Evolutionary conservation across 306 rosid species (phyloP), one percentile per base, ranked within the genome.

Genomic region (Boehmeria nivea): DNA sequence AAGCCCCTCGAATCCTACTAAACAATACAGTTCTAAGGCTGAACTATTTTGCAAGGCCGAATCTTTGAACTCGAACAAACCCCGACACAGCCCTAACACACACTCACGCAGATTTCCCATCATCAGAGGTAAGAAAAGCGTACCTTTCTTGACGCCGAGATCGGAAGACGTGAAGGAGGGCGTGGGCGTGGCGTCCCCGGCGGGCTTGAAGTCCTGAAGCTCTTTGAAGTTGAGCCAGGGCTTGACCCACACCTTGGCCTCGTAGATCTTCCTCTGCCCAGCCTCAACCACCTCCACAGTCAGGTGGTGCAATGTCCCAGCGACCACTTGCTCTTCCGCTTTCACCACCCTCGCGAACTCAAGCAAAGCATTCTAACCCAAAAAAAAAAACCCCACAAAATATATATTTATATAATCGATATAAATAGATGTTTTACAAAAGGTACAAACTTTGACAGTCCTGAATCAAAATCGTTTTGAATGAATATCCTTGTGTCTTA

Each of bases 231-330:
- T 76, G 77, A 82, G 1, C 99, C 99, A 91, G 14, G 81, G 86
- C 71, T 87, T 91, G 43, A 84, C 96, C 99, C 99, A 91, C 17
- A 91, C 59, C 78, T 82, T 81, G 57, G 95, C 96, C 59, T 87
- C 83, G 51, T 84, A 91, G 21, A 85, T 59, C 82, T 82, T 82
- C 73, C 74, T 87, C 83, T 76, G 61, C 2, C 94, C 98, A 0
- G 65, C 95, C 9, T 86, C 94, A 24, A 62, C 36, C 12, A 57
- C 95, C 69, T 90, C 98, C 9, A 90, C 31, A 15, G 88, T 84
- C 56, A 86, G 82, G 68, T 76, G 78, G 66, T 84, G 87, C 71
- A 82, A 0, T 12, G 83, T 76, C 9, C 99, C 99, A 13, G 99
- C 71, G 28, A 87, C 96, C 69, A 84, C 78, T 64, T 82, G 96